Evolutionary conservation across 441 rosid genomes (phyloP), one percentile per base, ranked within the genome.

Genomic region (Aquilaria agallochum): DNA sequence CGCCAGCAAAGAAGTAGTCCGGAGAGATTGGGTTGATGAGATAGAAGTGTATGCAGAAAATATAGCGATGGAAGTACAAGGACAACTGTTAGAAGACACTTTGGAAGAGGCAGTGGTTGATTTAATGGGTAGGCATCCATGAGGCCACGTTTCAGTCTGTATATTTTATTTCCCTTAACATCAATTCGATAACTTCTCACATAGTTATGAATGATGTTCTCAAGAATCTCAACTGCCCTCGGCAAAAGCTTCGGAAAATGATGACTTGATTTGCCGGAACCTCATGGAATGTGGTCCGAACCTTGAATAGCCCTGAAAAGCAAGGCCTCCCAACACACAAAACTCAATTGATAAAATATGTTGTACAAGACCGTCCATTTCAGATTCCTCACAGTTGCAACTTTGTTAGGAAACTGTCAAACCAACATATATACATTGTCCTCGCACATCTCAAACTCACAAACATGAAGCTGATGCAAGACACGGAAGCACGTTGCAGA

Each of bases 71-170:
- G 90, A 85, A 62, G 84, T 92, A 51, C 90, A 83, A 72, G 66
- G 75, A 64, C 76, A 73, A 58, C 72, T 95, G 77, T 73, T 92
- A 69, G 79, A 81, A 64, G 93, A 86, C 69, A 87, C 89, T 45
- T 82, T 92, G 68, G 83, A 81, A 63, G 98, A 95, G 68, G 80
- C 89, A 44, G 84, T 95, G 67, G 70, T 69, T 40, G 86, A 83
- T 68, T 66, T 89, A 73, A 63, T 77, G 53, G 57, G 57, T 13
- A 74, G 52, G 53, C 64, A 67, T 45, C 62, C 60, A 63, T 73
- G 72, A 79, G 61, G 71, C 54, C 30, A 20, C 27, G 27, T 20
- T 60, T 48, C 53, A 49, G 48, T 32, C 30, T 58, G 40, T 50
- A 54, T 40, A 31, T 47, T 20, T 55, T 53, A 60, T 42, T 59